A percentile compares a stretch with the other conserved stretches of the same genome.
Evolutionary conservation across 805 yeast species (phyloP).

Genomic region (Candida vartiovaarae): DNA sequence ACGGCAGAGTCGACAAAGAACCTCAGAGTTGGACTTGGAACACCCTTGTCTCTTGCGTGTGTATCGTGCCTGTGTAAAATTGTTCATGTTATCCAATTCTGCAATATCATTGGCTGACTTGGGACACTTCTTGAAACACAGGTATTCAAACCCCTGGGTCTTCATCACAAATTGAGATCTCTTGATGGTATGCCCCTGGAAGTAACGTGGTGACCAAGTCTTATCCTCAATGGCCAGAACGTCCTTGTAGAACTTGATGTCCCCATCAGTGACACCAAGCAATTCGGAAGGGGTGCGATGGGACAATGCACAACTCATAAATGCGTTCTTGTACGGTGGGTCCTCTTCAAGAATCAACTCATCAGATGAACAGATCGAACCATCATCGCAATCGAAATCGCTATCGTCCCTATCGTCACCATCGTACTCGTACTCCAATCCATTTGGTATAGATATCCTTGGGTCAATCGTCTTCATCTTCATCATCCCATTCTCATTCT

Average conservation of each 20-base stretch:
- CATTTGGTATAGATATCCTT: no score
- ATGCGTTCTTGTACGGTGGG: background rate
- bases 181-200: conserved; percentile 16
- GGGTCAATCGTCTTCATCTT: no score
- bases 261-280: conserved; percentile 2
- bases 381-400: background rate
- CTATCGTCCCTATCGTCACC: background rate
- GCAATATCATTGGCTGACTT: conserved; percentile 7
- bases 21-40: conserved; percentile 4
- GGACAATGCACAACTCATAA: background rate
- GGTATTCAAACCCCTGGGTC: conserved; percentile 5
- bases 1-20: conserved; percentile 22
- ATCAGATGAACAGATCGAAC: background rate
- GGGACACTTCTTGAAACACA: conserved; percentile 15
- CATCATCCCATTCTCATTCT: conserved; percentile 1
- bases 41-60: background rate
- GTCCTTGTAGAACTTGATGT: conserved; percentile 12
- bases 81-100: background rate
- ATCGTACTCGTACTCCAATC: no score
- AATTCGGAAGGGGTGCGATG: background rate
- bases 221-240: conserved; percentile 8
- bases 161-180: conserved; percentile 1
- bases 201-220: conserved; percentile 17
- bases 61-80: conserved; percentile 9
- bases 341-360: background rate